These are phyloP conservation scores for Podospora sp. DNA, from an alignment of 495 filamentous ascomycete species.

Conservation along the genomic window DNA sequence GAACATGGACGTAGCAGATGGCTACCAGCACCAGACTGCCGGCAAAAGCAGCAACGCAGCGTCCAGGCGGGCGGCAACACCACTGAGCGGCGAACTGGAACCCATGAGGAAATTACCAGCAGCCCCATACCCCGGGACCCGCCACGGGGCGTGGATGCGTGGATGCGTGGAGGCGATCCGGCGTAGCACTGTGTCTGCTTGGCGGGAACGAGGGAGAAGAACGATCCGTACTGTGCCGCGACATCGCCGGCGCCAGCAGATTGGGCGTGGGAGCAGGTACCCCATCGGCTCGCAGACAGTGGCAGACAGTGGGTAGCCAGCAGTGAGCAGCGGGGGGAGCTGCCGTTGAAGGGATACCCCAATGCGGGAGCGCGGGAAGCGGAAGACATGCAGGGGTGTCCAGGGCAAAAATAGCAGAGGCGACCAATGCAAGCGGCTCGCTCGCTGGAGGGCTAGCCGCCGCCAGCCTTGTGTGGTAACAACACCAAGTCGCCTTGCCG, in stretches of 20 bases:
- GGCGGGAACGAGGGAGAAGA: background rate
- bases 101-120: constrained; percentile 3
- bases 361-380: constrained; percentile 27
- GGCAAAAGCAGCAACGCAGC: constrained; percentile 19
- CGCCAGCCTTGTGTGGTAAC: constrained; percentile 28
- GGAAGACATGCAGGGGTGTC: constrained; percentile 26
- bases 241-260: background rate
- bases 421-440: constrained; percentile 11
- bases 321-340: background rate
- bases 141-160: background rate
- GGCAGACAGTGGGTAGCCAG: constrained; percentile 9
- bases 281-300: background rate
- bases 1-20: constrained; percentile 14
- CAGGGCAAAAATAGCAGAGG: constrained; percentile 28
- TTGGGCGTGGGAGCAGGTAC: constrained; percentile 7
- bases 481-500: constrained; percentile 23
- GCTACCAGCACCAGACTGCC: constrained; percentile 11
- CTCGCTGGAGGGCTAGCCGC: constrained; percentile 23
- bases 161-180: constrained; percentile 4
- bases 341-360: constrained; percentile 15
- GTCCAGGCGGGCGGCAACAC: constrained; percentile 14
- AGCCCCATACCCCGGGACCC: background rate
- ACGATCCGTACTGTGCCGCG: background rate
- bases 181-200: constrained; percentile 12
- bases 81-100: background rate